These are phyloP conservation scores for Plantago elongata DNA, from an alignment of 257 asterid genomes.

Conservation along the genomic window DNA sequence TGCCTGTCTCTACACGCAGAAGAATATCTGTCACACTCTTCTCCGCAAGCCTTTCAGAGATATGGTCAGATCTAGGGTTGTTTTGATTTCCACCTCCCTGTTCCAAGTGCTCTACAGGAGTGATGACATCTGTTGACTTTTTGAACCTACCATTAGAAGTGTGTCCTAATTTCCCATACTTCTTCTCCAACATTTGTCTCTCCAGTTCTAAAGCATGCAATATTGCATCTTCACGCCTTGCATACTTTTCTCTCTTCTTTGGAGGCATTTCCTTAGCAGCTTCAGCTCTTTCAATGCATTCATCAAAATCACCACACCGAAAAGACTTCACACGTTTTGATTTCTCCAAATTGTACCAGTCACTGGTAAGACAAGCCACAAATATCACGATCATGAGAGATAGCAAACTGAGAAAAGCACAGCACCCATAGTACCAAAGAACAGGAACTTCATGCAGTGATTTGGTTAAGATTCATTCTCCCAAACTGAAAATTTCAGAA, in stretches of 20 bases:
- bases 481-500: too few species aligned
- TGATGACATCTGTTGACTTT: conserved; percentile 47
- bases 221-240: conserved; percentile 97
- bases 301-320: conserved; percentile 95
- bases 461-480: too few species aligned
- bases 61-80: conserved; percentile 32
- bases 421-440: too few species aligned
- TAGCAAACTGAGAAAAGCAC: not conserved
- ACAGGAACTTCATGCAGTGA: too few species aligned
- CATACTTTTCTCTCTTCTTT: conserved; percentile 97
- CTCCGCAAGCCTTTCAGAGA: conserved; percentile 36
- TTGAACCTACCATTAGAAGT: conserved; percentile 39
- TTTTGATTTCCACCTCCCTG: conserved; percentile 36
- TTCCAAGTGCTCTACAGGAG: conserved; percentile 41
- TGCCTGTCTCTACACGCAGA: conserved; percentile 27
- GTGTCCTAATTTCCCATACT: conserved; percentile 36
- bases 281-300: conserved; percentile 94
- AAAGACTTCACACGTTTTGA: conserved; percentile 95
- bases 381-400: conserved; percentile 1
- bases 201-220: conserved; percentile 97
- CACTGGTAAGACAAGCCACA: conserved; percentile 44
- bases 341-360: conserved; percentile 98
- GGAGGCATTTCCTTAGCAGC: conserved; percentile 95
- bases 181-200: conserved; percentile 64
- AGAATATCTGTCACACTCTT: conserved; percentile 37